A percentile compares a stretch with the other conserved stretches of the same genome.
Evolutionary conservation across 306 rosid species (phyloP).

Genomic region (Begonia peltatifolia): DNA sequence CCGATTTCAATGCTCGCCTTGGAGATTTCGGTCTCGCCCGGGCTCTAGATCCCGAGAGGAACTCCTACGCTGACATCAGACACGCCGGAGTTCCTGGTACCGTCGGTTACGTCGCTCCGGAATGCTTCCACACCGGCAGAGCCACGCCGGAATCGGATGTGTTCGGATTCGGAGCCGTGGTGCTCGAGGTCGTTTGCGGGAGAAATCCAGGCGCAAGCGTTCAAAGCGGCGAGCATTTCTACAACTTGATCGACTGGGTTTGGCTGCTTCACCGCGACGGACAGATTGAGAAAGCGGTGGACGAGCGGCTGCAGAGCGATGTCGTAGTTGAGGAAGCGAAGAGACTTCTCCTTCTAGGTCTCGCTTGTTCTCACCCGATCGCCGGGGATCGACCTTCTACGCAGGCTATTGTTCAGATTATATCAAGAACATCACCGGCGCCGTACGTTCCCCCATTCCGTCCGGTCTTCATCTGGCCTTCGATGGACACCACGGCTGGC

Average conservation of each 20-base stretch:
- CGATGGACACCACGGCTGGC: background rate
- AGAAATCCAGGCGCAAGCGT: conserved; percentile 18
- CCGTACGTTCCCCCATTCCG: conserved; percentile 32
- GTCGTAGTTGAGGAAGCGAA: conserved; percentile 23
- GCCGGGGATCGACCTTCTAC: conserved; percentile 30
- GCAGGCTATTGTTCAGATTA: conserved; percentile 26
- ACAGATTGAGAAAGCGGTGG: conserved; percentile 23
- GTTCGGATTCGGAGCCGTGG: conserved; percentile 38
- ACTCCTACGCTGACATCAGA: conserved; percentile 33
- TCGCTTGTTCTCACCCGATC: conserved; percentile 36
- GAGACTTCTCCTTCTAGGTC: conserved; percentile 29
- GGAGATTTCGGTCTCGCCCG: conserved; percentile 51
- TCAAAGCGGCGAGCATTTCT: conserved; percentile 5
- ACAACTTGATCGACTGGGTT: conserved; percentile 37
- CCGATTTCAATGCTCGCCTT: conserved; percentile 29
- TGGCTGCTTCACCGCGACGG: conserved; percentile 34
- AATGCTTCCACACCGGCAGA: conserved; percentile 41
- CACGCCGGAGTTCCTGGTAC: conserved; percentile 30
- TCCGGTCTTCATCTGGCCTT: conserved; percentile 37
- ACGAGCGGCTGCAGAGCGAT: conserved; percentile 11
- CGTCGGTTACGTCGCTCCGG: conserved; percentile 42
- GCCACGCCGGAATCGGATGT: conserved; percentile 41
- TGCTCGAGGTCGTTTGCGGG: conserved; percentile 34
- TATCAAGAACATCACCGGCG: conserved; percentile 18
- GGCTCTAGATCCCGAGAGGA: conserved; percentile 32